Evolutionary conservation across 768 basidiomycete genomes (phyloP), one percentile per base, ranked within the genome.

Genomic region (Hygrocybe coccinea): DNA sequence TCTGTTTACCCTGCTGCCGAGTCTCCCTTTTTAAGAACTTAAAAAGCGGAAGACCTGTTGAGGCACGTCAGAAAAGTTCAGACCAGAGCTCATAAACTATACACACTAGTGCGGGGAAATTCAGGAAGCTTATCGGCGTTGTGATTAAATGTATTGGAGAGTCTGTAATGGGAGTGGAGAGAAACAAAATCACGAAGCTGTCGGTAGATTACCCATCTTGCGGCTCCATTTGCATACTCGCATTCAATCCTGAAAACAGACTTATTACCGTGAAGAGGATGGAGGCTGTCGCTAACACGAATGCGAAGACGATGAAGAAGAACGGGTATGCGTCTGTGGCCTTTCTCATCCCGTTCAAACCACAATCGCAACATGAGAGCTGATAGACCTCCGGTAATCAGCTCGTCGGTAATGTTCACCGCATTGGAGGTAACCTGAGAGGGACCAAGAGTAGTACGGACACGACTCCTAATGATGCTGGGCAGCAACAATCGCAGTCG

Each of bases 151-250:
- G 85, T 84, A 61, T 93, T 95, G 8, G 91, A 87, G 17, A 97
- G 74, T 1, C 86, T 76, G 67, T 95, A 97, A 67, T 97, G 94
- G 0, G 87, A 80, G 68, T 97, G 95, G 21, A 99, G 71, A 22
- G 87, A 87, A 45, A 95, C 53, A 65, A 99, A 97, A 68, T 98
- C 95, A 58, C 91, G 85, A 52, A 97, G 78, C 71, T 95, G 87
- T 51, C 95, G 86, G 70, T 93, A 93, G n/a, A 92, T 79, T 25
- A 97, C 95, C 95, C 97, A 99, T 68, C 93, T 77, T 65, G 80
- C 84, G 11, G 87, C 86, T 19, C 92, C 92, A 60, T 95, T 94
- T 0, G 92, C 95, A 68, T 99, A 98, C 69, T 97, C 91, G 67
- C 94, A 97, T 69, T 95, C 92, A 61, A 95, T 92, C 14, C 91